These are phyloP conservation scores for Nepenthes gracilis DNA, from an alignment of 148 eudicot species.

Conservation along the genomic window DNA sequence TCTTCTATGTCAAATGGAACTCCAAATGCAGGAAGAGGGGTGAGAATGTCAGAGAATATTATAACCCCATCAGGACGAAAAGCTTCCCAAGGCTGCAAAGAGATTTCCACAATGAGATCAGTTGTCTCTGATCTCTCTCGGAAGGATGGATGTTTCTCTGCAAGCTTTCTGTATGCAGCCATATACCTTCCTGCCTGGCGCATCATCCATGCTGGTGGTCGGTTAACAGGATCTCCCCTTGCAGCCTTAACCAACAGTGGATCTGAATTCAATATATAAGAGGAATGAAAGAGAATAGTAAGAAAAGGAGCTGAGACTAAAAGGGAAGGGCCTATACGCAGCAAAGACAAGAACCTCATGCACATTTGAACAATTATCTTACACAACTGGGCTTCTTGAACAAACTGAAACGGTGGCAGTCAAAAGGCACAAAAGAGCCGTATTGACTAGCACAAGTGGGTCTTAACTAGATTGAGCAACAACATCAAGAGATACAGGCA, in stretches of 20 bases:
- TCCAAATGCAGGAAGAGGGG: slow-evolving; percentile 98
- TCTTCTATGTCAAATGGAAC: slow-evolving; percentile 98
- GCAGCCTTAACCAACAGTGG: slow-evolving; percentile 91
- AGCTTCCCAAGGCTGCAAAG: slow-evolving; percentile 99
- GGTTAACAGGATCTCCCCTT: slow-evolving; percentile 65
- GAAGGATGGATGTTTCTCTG: slow-evolving; percentile 91
- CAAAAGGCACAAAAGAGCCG: too few species aligned
- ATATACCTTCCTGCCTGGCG: slow-evolving; percentile 99
- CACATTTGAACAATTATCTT: too few species aligned
- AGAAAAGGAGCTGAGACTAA: too few species aligned
- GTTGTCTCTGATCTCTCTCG: slow-evolving; percentile 98
- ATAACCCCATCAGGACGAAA: slow-evolving; percentile 96
- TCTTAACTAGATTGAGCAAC: too few species aligned
- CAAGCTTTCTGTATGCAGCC: slow-evolving; percentile 98
- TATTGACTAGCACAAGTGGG: too few species aligned
- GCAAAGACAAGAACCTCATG: too few species aligned
- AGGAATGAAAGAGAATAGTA: too few species aligned
- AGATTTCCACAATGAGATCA: slow-evolving; percentile 98
- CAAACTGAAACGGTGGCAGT: too few species aligned
- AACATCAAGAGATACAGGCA: too few species aligned
- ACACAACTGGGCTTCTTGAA: too few species aligned
- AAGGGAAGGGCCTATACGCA: too few species aligned
- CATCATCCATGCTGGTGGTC: slow-evolving; percentile 99
- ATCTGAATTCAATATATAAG: slow-evolving; percentile 27
- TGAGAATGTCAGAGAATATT: slow-evolving; percentile 95